Conservation (phyloP, 192 early-diverging fungal genomes). For the Coemansia sp. region DNA sequence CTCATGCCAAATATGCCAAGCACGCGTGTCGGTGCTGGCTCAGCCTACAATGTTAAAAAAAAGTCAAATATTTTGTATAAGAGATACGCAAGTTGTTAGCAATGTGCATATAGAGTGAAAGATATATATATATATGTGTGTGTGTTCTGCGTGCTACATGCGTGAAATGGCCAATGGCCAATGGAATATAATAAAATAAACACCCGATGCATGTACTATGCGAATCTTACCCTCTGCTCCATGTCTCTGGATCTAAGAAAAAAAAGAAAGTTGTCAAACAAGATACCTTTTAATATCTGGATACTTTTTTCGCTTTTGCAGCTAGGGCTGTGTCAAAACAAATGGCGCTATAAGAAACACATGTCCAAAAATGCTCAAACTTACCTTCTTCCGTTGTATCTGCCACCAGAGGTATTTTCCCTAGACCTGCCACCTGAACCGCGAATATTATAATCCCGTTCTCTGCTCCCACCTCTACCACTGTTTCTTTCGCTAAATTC, state of each 20-base stretch:
- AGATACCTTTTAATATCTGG: neutral
- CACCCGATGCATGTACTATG: too few relatives aligned
- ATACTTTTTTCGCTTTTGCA: too few relatives aligned
- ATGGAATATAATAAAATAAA: neutral
- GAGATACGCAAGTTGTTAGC: neutral
- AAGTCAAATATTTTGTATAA: neutral
- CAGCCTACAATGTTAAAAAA: conserved; percentile 16
- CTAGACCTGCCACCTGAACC: too few relatives aligned
- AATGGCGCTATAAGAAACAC: neutral
- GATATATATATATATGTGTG: too few relatives aligned
- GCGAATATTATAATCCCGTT: too few relatives aligned
- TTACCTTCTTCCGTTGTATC: too few relatives aligned
- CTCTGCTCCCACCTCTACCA: too few relatives aligned
- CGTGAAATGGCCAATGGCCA: too few relatives aligned
- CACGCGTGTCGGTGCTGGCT: conserved; percentile 35
- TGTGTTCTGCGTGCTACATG: neutral
- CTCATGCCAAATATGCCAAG: conserved; percentile 57
- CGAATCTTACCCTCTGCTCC: conserved; percentile 20
- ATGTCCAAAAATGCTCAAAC: neutral
- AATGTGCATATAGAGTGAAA: too few relatives aligned
- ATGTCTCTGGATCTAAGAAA: conserved; percentile 16
- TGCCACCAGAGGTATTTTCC: too few relatives aligned
- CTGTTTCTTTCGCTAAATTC: neutral
- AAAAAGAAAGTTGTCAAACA: neutral
- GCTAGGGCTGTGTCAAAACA: neutral